Conservation (phyloP, 208 protist genomes). For the Angomonas deanei region DNA sequence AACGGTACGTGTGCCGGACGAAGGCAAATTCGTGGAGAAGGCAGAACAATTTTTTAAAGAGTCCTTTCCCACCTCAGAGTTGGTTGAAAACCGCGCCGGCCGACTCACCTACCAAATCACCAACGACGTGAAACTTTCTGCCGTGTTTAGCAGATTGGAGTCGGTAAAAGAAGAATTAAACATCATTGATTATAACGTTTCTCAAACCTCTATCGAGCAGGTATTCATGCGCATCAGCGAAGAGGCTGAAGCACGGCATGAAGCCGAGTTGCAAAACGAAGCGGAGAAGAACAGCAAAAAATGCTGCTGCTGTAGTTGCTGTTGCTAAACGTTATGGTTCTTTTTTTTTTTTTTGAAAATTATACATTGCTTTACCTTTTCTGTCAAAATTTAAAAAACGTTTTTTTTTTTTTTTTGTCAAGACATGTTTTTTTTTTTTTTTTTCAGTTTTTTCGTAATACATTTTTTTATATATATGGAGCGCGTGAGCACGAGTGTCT, state of each 20-base stretch:
- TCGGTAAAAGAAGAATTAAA: slow-evolving; percentile 20
- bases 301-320: slow-evolving; percentile 16
- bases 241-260: slow-evolving; percentile 29
- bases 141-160: slow-evolving; percentile 40
- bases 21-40: background rate
- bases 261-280: slow-evolving; percentile 17
- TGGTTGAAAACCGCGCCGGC: background rate
- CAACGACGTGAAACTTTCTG: slow-evolving; percentile 23
- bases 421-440: no score
- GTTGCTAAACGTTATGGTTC: slow-evolving; percentile 5
- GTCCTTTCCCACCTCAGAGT: slow-evolving; percentile 18
- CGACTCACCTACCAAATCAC: slow-evolving; percentile 30
- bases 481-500: no score
- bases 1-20: slow-evolving; percentile 22
- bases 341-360: slow-evolving; percentile 10
- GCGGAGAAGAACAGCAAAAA: slow-evolving; percentile 7
- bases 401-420: no score
- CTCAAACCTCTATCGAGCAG: slow-evolving; percentile 80
- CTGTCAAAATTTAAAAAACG: no score
- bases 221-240: slow-evolving; percentile 82
- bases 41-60: slow-evolving; percentile 35
- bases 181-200: slow-evolving; percentile 75
- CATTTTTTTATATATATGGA: no score
- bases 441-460: no score
- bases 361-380: no score